A percentile compares a stretch with the other conserved stretches of the same genome.
These are phyloP conservation scores for Backusella macrospora DNA, from an alignment of 192 early-diverging fungal species.

Conservation along the genomic window DNA sequence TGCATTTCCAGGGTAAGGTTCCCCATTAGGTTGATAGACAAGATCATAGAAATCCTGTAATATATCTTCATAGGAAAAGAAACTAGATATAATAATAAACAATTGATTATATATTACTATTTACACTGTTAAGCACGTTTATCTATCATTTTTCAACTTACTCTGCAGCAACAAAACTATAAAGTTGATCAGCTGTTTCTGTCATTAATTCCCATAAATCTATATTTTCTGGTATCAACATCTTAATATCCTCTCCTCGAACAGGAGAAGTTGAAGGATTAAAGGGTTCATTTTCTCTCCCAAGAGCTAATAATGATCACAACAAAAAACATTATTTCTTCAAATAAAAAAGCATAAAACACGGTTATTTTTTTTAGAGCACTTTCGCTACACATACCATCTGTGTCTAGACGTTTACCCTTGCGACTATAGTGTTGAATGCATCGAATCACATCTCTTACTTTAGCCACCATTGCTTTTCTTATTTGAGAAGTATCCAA, in stretches of 20 bases:
- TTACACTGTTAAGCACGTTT: no score
- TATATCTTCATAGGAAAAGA: slow-evolving; percentile 60
- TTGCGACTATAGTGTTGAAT: slow-evolving; percentile 48
- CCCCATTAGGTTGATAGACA: slow-evolving; percentile 57
- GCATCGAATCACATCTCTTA: slow-evolving; percentile 53
- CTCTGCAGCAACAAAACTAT: slow-evolving; percentile 66
- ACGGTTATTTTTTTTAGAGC: neutral
- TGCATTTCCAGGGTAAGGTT: slow-evolving; percentile 42
- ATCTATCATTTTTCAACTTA: slow-evolving; percentile 11
- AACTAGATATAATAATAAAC: slow-evolving; percentile 30
- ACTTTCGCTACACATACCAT: neutral
- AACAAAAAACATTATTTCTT: neutral
- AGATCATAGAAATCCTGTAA: slow-evolving; percentile 56
- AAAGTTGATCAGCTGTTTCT: slow-evolving; percentile 76
- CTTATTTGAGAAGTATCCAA: slow-evolving; percentile 49
- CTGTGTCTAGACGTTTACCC: slow-evolving; percentile 27
- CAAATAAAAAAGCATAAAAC: neutral
- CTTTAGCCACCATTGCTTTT: slow-evolving; percentile 52
- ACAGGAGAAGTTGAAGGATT: slow-evolving; percentile 24
- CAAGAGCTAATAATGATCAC: neutral
- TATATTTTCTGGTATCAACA: slow-evolving; percentile 67
- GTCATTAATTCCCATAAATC: slow-evolving; percentile 77
- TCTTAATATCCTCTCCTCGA: slow-evolving; percentile 46
- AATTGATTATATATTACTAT: neutral
- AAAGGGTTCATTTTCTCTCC: slow-evolving; percentile 28